Conservation (phyloP, 108 stramenopile species). For the Nitzschia sp. region DNA sequence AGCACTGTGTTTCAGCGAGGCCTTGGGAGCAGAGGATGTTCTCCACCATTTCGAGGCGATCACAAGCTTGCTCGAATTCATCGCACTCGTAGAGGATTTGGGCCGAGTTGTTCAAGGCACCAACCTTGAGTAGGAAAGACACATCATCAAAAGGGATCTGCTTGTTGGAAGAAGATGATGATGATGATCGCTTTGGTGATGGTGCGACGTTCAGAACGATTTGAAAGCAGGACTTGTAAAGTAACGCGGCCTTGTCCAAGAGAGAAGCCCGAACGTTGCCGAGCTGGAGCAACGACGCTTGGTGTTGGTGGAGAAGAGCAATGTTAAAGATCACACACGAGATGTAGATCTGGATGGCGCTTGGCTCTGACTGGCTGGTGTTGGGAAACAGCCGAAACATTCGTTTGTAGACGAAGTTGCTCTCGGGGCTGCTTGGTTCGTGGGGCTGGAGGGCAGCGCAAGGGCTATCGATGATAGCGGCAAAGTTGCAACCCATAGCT, state of each 20-base stretch:
- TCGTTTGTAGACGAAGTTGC: not conserved
- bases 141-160: not conserved
- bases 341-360: not conserved
- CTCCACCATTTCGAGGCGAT: not conserved
- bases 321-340: not conserved
- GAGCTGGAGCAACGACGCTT: not conserved
- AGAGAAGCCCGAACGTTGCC: not conserved
- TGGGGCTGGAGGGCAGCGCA: not conserved
- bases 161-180: too few relatives aligned
- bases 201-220: not conserved
- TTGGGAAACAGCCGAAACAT: not conserved
- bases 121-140: not conserved
- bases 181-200: too few relatives aligned
- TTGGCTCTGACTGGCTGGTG: not conserved
- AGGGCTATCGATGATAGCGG: not conserved
- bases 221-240: not conserved
- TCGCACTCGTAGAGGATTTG: conserved; percentile 5
- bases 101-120: not conserved
- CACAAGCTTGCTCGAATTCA: conserved; percentile 1
- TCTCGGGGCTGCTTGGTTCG: not conserved
- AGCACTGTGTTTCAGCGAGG: not conserved
- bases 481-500: not conserved
- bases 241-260: not conserved
- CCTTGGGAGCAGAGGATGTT: not conserved
- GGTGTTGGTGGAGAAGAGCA: not conserved